Evolutionary conservation across 2,329 filamentous ascomycete species (phyloP).

Genomic region (Colletotrichum trifolii): DNA sequence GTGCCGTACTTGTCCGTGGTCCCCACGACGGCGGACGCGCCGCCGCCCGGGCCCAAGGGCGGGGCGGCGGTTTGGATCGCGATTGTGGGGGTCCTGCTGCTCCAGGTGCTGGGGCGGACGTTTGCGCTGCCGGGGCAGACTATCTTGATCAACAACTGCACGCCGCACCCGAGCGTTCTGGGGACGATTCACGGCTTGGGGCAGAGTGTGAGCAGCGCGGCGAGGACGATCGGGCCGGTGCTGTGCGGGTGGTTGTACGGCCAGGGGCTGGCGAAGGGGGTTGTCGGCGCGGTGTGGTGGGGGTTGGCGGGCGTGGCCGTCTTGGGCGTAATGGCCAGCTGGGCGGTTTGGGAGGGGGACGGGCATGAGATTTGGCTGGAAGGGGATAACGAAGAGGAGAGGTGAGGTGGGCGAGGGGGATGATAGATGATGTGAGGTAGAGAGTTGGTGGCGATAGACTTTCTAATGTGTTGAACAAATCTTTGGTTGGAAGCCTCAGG

Average conservation of each 20-base stretch:
- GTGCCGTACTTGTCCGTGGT: constrained; percentile 78
- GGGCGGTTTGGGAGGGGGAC: constrained; percentile 68
- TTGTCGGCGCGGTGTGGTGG: constrained; percentile 72
- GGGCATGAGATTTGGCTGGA: constrained; percentile 74
- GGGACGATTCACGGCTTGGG: constrained; percentile 62
- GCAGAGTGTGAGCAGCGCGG: constrained; percentile 68
- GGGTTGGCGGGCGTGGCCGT: constrained; percentile 61
- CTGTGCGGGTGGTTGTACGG: constrained; percentile 72
- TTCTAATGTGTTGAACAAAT: too few species aligned
- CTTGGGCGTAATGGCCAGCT: constrained; percentile 61
- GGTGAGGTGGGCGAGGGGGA: not conserved
- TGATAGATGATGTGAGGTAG: too few species aligned
- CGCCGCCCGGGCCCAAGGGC: constrained; percentile 62
- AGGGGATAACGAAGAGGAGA: constrained; percentile 59
- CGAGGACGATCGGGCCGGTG: constrained; percentile 69
- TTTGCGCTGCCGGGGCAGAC: constrained; percentile 64
- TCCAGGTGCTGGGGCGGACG: constrained; percentile 75
- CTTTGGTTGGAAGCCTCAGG: too few species aligned
- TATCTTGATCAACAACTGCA: constrained; percentile 61
- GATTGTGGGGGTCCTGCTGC: constrained; percentile 69
- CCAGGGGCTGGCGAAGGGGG: constrained; percentile 63
- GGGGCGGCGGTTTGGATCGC: constrained; percentile 72
- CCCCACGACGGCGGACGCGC: constrained; percentile 61
- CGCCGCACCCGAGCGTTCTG: constrained; percentile 59
- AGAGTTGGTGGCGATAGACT: too few species aligned